Conservation (phyloP, 1,284 basidiomycete species). For the Lentinus polychrous region DNA sequence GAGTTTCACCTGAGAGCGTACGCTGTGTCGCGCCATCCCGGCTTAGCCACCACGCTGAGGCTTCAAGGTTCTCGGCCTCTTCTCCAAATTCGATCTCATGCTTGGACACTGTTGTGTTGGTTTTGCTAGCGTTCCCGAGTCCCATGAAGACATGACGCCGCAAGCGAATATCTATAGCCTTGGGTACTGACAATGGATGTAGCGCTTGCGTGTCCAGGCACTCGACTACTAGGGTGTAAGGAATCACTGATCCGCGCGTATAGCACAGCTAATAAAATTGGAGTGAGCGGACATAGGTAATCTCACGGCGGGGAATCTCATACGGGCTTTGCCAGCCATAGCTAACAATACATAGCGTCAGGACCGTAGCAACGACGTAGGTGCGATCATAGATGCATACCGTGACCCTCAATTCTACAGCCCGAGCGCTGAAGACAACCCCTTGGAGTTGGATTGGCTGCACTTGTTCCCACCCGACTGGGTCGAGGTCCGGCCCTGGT, state of each 20-base stretch:
- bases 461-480: slow-evolving; percentile 42
- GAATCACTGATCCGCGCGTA: slow-evolving; percentile 21
- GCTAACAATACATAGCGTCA: slow-evolving; percentile 7
- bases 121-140: slow-evolving; percentile 1
- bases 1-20: slow-evolving; percentile 20
- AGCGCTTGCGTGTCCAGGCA: slow-evolving; percentile 21
- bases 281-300: slow-evolving; percentile 1
- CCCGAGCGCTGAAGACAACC: slow-evolving; percentile 35
- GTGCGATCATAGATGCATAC: slow-evolving; percentile 9
- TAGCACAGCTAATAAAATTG: slow-evolving; percentile 16
- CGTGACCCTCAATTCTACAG: slow-evolving; percentile 17
- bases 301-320: slow-evolving; percentile 1
- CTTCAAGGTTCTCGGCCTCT: slow-evolving; percentile 1
- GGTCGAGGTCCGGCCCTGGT: slow-evolving; percentile 39
- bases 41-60: slow-evolving; percentile 15
- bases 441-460: slow-evolving; percentile 33
- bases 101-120: slow-evolving; percentile 5
- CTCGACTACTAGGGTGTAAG: slow-evolving; percentile 16
- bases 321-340: slow-evolving; percentile 21
- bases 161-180: slow-evolving; percentile 17
- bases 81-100: slow-evolving; percentile 11
- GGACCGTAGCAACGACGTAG: background rate
- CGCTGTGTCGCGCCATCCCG: slow-evolving; percentile 5
- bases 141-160: slow-evolving; percentile 16
- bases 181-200: slow-evolving; percentile 17